A percentile compares a stretch with the other conserved stretches of the same genome.
Conservation (phyloP, 2,329 filamentous ascomycete genomes). For the Purpureocillium takamizusanense region DNA sequence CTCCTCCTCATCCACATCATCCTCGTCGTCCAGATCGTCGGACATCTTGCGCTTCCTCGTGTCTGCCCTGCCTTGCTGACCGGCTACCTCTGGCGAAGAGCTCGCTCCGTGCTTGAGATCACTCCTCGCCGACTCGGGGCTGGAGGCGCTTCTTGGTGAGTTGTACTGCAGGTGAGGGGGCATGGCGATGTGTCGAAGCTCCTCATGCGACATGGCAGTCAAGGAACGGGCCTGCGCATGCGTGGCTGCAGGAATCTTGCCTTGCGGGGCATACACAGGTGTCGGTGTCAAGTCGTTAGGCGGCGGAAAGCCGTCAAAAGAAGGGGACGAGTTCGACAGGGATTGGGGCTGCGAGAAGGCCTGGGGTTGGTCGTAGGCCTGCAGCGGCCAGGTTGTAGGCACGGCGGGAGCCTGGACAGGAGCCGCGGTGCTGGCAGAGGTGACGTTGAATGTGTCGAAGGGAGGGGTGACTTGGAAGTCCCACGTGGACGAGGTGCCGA, state of each 20-base stretch:
- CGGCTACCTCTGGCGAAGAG: conserved; percentile 51
- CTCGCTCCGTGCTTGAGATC: conserved; percentile 35
- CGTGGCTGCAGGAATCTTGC: conserved; percentile 20
- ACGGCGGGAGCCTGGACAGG: conserved; percentile 21
- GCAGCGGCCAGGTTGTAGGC: conserved; percentile 23
- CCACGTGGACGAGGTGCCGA: conserved; percentile 28
- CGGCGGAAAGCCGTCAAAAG: conserved; percentile 18
- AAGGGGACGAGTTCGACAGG: conserved; percentile 17
- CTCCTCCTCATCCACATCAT: conserved; percentile 48
- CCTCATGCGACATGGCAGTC: conserved; percentile 44
- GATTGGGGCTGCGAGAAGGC: conserved; percentile 8
- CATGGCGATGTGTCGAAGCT: conserved; percentile 56
- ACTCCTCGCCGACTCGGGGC: conserved; percentile 45
- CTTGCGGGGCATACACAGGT: conserved; percentile 10
- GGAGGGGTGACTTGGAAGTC: conserved; percentile 38
- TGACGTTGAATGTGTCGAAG: conserved; percentile 35
- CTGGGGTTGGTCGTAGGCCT: conserved; percentile 24
- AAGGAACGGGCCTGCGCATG: conserved; percentile 18
- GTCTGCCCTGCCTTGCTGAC: conserved; percentile 31
- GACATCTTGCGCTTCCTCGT: conserved; percentile 64
- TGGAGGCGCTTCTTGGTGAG: conserved; percentile 48
- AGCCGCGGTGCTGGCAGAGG: conserved; percentile 23
- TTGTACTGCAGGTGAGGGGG: conserved; percentile 52
- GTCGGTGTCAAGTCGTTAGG: conserved; percentile 26
- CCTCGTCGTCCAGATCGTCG: conserved; percentile 39